Conservation (phyloP, 1,139 yeast species). For the Pichia sp. region DNA sequence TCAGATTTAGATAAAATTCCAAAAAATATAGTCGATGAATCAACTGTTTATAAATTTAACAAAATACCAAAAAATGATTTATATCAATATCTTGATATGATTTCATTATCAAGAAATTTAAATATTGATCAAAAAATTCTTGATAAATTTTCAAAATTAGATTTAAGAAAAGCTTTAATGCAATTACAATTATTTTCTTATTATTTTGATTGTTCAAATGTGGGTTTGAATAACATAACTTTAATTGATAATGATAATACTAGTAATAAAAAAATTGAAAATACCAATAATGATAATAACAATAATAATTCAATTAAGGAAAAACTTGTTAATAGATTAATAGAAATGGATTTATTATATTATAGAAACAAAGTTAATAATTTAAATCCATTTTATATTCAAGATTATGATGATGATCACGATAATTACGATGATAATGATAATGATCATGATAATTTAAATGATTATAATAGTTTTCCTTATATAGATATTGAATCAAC, state of each 20-base stretch:
- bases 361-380: background rate
- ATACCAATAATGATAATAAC: no score
- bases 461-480: background rate
- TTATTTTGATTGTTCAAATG: constrained; percentile 11
- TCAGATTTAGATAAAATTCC: constrained; percentile 53
- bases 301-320: background rate
- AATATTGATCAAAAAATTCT: constrained; percentile 19
- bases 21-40: constrained; percentile 37
- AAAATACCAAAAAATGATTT: constrained; percentile 7
- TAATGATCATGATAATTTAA: background rate
- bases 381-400: background rate
- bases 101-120: constrained; percentile 23
- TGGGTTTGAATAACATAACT: constrained; percentile 18
- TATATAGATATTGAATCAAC: background rate
- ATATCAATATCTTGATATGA: constrained; percentile 23
- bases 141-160: constrained; percentile 13
- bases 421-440: no score
- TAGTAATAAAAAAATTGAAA: no score
- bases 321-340: background rate
- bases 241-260: background rate
- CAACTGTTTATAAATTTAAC: constrained; percentile 23
- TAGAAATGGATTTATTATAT: constrained; percentile 3
- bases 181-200: constrained; percentile 27
- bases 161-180: constrained; percentile 25
- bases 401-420: background rate